phyloP scores from a whole-genome alignment of 768 basidiomycete genomes.

The Mrakia blollopis region DNA sequence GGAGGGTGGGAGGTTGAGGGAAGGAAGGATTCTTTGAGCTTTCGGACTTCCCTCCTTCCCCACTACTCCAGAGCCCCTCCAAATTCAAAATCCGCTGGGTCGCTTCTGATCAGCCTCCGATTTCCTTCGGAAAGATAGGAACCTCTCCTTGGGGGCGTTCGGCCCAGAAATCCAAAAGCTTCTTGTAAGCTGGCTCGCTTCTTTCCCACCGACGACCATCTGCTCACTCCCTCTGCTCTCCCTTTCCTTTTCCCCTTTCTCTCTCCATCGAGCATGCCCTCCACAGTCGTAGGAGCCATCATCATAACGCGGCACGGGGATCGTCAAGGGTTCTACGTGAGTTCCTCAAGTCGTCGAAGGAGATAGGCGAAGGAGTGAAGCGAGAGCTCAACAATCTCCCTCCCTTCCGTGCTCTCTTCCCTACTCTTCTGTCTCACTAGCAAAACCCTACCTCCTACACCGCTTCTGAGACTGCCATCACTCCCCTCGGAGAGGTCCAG shows the following conservation, averaged over 20 bases:
- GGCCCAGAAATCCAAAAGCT: neutral
- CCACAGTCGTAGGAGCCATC: slow-evolving; percentile 31
- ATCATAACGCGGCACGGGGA: slow-evolving; percentile 33
- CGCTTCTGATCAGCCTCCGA: too few relatives aligned
- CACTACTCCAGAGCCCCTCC: too few relatives aligned
- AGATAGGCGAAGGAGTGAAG: slow-evolving; percentile 27
- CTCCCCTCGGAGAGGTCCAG: slow-evolving; percentile 37
- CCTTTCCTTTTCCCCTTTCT: neutral
- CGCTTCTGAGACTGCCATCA: slow-evolving; percentile 34
- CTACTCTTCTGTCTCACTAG: slow-evolving; percentile 5
- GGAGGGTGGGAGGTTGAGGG: neutral
- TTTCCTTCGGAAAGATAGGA: neutral
- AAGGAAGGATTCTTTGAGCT: neutral
- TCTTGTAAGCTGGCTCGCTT: too few relatives aligned
- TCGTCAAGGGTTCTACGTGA: slow-evolving; percentile 18
- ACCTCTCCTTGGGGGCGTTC: neutral
- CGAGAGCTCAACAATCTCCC: neutral
- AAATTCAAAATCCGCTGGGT: too few relatives aligned
- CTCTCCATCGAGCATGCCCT: neutral
- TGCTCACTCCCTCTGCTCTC: neutral
- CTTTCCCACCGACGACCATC: neutral
- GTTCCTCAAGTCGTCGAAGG: neutral
- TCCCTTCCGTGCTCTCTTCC: too few relatives aligned
- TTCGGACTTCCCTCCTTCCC: neutral
- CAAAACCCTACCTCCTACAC: slow-evolving; percentile 21